A percentile compares a stretch with the other conserved stretches of the same genome.
Conservation (phyloP, 2,329 filamentous ascomycete genomes). For the Clonostachys rhizophaga region DNA sequence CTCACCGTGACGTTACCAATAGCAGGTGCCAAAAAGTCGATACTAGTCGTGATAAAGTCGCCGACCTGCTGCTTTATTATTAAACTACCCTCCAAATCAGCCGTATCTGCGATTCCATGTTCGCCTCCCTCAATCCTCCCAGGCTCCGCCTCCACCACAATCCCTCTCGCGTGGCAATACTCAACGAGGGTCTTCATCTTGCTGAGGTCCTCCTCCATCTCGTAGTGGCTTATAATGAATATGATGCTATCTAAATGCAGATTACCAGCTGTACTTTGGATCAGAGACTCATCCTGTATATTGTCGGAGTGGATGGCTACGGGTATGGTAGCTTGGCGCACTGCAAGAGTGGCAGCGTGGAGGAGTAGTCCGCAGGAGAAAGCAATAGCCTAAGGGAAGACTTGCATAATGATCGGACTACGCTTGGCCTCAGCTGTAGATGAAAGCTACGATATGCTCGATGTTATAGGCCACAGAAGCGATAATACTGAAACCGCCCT, state of each 20-base stretch:
- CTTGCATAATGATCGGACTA: conserved; percentile 63
- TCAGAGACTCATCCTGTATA: conserved; percentile 55
- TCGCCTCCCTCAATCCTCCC: conserved; percentile 42
- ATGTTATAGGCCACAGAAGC: no score
- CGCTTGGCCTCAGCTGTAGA: conserved; percentile 63
- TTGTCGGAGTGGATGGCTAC: conserved; percentile 64
- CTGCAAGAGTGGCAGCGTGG: conserved; percentile 49
- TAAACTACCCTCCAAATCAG: conserved; percentile 40
- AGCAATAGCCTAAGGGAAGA: conserved; percentile 68
- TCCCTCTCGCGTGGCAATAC: no score
- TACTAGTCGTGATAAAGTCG: conserved; percentile 66
- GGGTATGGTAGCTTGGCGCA: conserved; percentile 49
- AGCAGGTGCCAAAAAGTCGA: conserved; percentile 70
- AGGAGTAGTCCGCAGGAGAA: conserved; percentile 52
- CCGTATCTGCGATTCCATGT: conserved; percentile 62
- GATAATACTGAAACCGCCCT: conserved; percentile 36
- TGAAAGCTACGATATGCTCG: conserved; percentile 40
- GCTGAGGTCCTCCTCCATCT: no score
- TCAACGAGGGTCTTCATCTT: no score
- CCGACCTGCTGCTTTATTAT: conserved; percentile 66
- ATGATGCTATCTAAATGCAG: conserved; percentile 30
- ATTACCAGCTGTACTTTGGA: conserved; percentile 48
- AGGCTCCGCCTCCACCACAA: neutral
- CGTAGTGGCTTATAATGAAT: no score
- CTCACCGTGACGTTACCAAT: conserved; percentile 76